Percentiles rank a stretch among this genome's conserved stretches.
Evolutionary conservation across 2,329 filamentous ascomycete genomes (phyloP).

Genomic region (Setomelanomma holmii): DNA sequence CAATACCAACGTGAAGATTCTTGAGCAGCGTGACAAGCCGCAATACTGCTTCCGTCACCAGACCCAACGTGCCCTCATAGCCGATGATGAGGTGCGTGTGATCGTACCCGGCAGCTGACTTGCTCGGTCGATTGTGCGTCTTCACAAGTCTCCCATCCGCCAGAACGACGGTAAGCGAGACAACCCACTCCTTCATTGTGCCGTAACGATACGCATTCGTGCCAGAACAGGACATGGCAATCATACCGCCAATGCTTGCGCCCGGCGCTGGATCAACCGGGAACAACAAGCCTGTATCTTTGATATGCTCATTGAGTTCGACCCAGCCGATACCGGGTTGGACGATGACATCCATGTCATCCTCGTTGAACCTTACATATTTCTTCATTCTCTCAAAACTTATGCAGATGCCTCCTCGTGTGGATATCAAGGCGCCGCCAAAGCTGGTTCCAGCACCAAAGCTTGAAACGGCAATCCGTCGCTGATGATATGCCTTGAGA

Average conservation of each 20-base stretch:
- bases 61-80: constrained; percentile 86
- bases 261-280: constrained; percentile 91
- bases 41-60: constrained; percentile 88
- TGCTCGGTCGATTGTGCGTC: constrained; percentile 83
- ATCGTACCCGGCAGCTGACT: constrained; percentile 90
- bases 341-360: constrained; percentile 64
- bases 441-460: constrained; percentile 87
- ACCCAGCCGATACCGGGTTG: constrained; percentile 81
- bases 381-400: constrained; percentile 85
- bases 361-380: constrained; percentile 81
- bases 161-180: constrained; percentile 83
- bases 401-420: constrained; percentile 79
- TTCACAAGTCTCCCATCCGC: constrained; percentile 88
- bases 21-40: constrained; percentile 81
- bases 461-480: constrained; percentile 82
- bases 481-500: constrained; percentile 81
- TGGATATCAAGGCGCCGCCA: constrained; percentile 85
- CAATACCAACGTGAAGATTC: constrained; percentile 78
- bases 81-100: constrained; percentile 87
- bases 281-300: constrained; percentile 76
- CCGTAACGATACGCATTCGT: constrained; percentile 93
- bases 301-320: constrained; percentile 74
- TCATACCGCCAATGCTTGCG: constrained; percentile 87
- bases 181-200: constrained; percentile 92
- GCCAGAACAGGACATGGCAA: constrained; percentile 71